A percentile compares a stretch with the other conserved stretches of the same genome.
These are phyloP conservation scores for Vigna reflexopilosa DNA, from an alignment of 306 rosid genomes.

Conservation along the genomic window DNA sequence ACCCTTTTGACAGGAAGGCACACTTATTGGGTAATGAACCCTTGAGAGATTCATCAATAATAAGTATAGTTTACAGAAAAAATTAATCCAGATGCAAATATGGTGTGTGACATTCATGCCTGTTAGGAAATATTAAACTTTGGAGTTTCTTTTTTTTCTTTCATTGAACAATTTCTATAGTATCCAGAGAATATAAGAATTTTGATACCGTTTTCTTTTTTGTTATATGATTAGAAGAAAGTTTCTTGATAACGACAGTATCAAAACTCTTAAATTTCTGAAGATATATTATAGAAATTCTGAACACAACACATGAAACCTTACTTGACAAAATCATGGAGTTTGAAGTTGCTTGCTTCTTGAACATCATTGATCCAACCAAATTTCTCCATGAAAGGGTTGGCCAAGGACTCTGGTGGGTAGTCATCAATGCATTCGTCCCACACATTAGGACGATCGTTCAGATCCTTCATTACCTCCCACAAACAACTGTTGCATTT, in stretches of 20 bases:
- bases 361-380: slow-evolving; percentile 77
- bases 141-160: neutral
- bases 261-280: neutral
- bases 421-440: slow-evolving; percentile 67
- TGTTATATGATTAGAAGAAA: neutral
- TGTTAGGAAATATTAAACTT: slow-evolving; percentile 2
- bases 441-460: slow-evolving; percentile 68
- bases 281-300: neutral
- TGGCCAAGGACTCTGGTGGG: slow-evolving; percentile 72
- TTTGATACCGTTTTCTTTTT: neutral
- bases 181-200: neutral
- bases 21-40: slow-evolving; percentile 46
- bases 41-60: slow-evolving; percentile 33
- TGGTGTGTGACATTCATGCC: neutral
- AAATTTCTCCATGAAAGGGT: slow-evolving; percentile 83
- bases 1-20: neutral
- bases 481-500: slow-evolving; percentile 91
- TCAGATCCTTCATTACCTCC: slow-evolving; percentile 78
- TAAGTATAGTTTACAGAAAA: slow-evolving; percentile 47
- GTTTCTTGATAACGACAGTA: neutral
- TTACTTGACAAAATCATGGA: slow-evolving; percentile 34
- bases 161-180: neutral
- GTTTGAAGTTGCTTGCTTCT: slow-evolving; percentile 59
- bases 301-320: neutral
- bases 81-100: slow-evolving; percentile 13